Conservation (phyloP, 225 moss, liverwort and hornwort species). For the Straminergon stramineum region DNA sequence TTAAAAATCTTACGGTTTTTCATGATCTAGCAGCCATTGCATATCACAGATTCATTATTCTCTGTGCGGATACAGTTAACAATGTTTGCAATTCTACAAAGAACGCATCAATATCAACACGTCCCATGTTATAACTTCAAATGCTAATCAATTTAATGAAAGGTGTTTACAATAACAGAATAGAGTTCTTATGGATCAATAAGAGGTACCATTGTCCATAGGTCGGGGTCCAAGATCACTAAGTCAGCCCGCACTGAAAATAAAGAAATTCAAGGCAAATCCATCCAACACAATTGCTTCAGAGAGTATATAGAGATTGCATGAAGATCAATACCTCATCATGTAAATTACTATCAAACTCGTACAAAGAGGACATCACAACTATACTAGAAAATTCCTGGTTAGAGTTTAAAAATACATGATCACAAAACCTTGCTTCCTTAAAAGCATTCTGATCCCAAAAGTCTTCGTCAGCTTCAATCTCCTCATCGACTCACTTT, state of each 20-base stretch:
- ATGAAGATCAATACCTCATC: conserved; percentile 40
- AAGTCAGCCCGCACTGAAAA: conserved; percentile 64
- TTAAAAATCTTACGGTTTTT: conserved; percentile 62
- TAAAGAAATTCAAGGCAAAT: neutral
- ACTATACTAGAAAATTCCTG: neutral
- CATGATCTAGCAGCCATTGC: conserved; percentile 90
- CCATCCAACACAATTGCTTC: neutral
- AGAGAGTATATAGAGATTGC: neutral
- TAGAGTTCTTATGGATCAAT: conserved; percentile 71
- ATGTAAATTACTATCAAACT: conserved; percentile 95
- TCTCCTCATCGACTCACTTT: conserved; percentile 73
- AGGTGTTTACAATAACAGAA: neutral
- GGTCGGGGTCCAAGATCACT: conserved; percentile 57
- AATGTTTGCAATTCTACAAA: conserved; percentile 74
- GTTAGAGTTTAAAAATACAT: neutral
- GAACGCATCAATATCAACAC: neutral
- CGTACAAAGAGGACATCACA: neutral
- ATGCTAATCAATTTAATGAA: neutral
- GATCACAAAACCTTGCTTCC: conserved; percentile 36
- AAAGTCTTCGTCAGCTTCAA: conserved; percentile 93
- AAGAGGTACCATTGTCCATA: conserved; percentile 94
- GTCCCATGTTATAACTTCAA: neutral
- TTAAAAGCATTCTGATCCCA: conserved; percentile 97
- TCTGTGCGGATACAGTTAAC: conserved; percentile 93
- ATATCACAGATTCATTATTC: conserved; percentile 84